Percentiles rank a stretch among this genome's conserved stretches.
phyloP scores from a whole-genome alignment of 768 basidiomycete species.

The Xerocomellus dryophilus region DNA sequence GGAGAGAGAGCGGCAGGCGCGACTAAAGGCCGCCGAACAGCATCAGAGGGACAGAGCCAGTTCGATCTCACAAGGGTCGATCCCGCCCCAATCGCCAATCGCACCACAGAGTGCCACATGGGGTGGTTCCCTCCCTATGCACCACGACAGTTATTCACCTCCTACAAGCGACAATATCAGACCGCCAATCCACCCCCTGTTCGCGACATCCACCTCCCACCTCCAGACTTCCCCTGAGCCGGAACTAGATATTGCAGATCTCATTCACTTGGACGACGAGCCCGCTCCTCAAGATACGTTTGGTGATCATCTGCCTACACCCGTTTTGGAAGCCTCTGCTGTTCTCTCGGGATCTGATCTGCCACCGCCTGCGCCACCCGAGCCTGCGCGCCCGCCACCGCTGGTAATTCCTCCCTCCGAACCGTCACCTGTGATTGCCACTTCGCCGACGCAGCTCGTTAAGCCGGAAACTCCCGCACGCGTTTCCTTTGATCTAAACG shows the following conservation, averaged over 20 bases:
- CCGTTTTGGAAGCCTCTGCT: slow-evolving; percentile 15
- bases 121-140: slow-evolving; percentile 57
- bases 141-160: slow-evolving; percentile 27
- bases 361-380: slow-evolving; percentile 10
- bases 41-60: slow-evolving; percentile 46
- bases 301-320: slow-evolving; percentile 17
- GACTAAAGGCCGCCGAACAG: slow-evolving; percentile 48
- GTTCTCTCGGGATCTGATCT: slow-evolving; percentile 7
- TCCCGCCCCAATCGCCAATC: slow-evolving; percentile 70
- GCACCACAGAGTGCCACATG: slow-evolving; percentile 47
- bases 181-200: slow-evolving; percentile 34
- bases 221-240: slow-evolving; percentile 44
- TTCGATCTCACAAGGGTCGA: slow-evolving; percentile 49
- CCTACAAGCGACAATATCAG: slow-evolving; percentile 26
- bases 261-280: slow-evolving; percentile 78
- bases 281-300: slow-evolving; percentile 34
- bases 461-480: slow-evolving; percentile 46
- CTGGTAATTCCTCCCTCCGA: slow-evolving; percentile 44
- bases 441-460: slow-evolving; percentile 22
- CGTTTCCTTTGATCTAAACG: slow-evolving; percentile 66
- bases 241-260: slow-evolving; percentile 69
- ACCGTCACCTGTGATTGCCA: slow-evolving; percentile 23
- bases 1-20: slow-evolving; percentile 65
- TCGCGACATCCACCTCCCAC: slow-evolving; percentile 40
- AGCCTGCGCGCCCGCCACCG: slow-evolving; percentile 30